Base-by-base conservation (phyloP, 2,329 filamentous ascomycete genomes). In the Colletotrichum godetiae region DNA sequence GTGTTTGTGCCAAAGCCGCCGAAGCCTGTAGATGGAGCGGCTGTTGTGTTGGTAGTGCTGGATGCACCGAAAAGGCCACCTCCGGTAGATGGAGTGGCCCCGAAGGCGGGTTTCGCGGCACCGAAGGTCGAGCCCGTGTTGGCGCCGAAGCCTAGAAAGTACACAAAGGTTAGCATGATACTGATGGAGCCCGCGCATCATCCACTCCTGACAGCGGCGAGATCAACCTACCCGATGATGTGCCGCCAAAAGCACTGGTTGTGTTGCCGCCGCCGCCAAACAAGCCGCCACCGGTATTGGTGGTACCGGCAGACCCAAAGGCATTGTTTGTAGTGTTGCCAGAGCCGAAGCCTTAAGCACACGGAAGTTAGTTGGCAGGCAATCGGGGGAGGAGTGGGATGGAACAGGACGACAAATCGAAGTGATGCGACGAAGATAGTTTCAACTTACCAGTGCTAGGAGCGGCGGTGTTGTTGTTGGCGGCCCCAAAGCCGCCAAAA, bases 401-500 rank as follows among this genome's bases (percentile, higher is more conserved):
- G 19, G n/a, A 8, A 49, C 19, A 49, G 42, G 42, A 49, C 42
- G 19, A 49, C 42, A 49, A 49, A 19, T 15, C 15, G 24, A 58
- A 37, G 27, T 24, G 56, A 62, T 53, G 56, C 33, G 46, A 66
- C 46, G 56, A 58, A 66, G 56, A 11, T 35, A 73, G 42, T 55
- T 62, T 67, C 58, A 31, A 87, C 88, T 80, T 90, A 92, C 90
- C 89, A 82, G 86, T 79, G 75, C 80, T 82, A 68, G 27, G 27
- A 29, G 27, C 27, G 27, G 82, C 81, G 15, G 42, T 71, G 24
- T 19, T 83, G 75, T 79, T 82, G 76, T 79, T 84, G 73, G 78
- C 85, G 68, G 83, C 65, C 52, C 88, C 88, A 73, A 90, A 92
- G 57, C 90, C 90, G 77, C 89, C 89, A 81, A 93, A 93, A 27